Evolutionary conservation across 1,284 basidiomycete genomes (phyloP).

Genomic region (Apiotrichum brassicae): DNA sequence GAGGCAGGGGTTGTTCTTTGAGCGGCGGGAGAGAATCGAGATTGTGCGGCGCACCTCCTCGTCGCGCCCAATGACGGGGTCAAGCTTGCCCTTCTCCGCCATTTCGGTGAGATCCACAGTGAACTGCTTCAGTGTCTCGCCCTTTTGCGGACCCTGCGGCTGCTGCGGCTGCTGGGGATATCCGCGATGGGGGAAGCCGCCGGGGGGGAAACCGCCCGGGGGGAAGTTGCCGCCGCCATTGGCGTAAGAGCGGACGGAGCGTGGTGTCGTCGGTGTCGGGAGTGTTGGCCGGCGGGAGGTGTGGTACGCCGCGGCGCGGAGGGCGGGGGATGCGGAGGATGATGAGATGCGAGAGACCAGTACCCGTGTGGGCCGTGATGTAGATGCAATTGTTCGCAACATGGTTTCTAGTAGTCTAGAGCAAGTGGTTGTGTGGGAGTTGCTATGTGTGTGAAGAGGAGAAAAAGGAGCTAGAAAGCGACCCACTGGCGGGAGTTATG

Average conservation of each 20-base stretch:
- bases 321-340: not conserved
- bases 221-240: slow-evolving; percentile 21
- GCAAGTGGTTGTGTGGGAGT: too few species aligned
- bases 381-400: not conserved
- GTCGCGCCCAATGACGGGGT: slow-evolving; percentile 82
- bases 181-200: slow-evolving; percentile 9
- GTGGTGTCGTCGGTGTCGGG: not conserved
- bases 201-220: slow-evolving; percentile 12
- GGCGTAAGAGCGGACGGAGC: slow-evolving; percentile 19
- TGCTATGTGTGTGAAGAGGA: too few species aligned
- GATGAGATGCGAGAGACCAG: not conserved
- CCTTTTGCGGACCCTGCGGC: slow-evolving; percentile 53
- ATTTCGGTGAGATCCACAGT: slow-evolving; percentile 77
- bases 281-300: not conserved
- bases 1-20: slow-evolving; percentile 78
- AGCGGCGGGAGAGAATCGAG: slow-evolving; percentile 59
- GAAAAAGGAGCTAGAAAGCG: too few species aligned
- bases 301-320: not conserved
- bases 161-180: slow-evolving; percentile 15
- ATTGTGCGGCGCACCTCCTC: slow-evolving; percentile 87
- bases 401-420: not conserved
- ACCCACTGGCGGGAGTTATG: too few species aligned
- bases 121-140: slow-evolving; percentile 76
- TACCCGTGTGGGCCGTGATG: not conserved
- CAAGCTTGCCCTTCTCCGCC: slow-evolving; percentile 74